Evolutionary conservation across 1,284 basidiomycete genomes (phyloP).

Genomic region (Ganoderma sp.): DNA sequence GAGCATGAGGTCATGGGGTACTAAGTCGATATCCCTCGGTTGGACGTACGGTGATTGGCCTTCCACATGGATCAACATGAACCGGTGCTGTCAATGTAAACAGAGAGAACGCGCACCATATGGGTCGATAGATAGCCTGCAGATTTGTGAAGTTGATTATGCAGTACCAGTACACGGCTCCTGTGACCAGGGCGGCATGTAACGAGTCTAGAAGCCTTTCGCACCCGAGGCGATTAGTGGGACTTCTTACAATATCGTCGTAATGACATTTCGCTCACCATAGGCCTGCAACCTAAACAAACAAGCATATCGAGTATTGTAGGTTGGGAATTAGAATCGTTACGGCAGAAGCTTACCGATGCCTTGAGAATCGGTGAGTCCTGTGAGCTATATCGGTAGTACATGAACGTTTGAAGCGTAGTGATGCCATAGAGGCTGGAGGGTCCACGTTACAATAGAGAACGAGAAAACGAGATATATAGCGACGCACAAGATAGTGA

Average conservation of each 20-base stretch:
- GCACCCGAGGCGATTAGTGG: neutral
- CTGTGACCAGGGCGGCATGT: conserved; percentile 32
- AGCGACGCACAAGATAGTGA: conserved; percentile 25
- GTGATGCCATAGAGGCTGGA: conserved; percentile 33
- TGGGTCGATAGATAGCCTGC: conserved; percentile 22
- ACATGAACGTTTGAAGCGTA: conserved; percentile 27
- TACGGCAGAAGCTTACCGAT: conserved; percentile 5
- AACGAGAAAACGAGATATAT: neutral
- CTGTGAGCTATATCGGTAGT: conserved; percentile 23
- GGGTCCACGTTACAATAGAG: neutral
- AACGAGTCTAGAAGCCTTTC: conserved; percentile 31
- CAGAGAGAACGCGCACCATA: conserved; percentile 25
- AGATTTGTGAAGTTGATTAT: conserved; percentile 32
- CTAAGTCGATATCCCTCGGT: too few species aligned
- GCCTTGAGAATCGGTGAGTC: conserved; percentile 15
- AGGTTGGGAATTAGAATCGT: neutral
- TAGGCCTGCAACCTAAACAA: conserved; percentile 25
- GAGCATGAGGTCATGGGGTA: neutral
- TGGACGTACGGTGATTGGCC: conserved; percentile 31
- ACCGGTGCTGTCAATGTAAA: neutral
- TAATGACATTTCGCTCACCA: conserved; percentile 17
- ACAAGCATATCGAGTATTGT: neutral
- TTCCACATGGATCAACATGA: neutral
- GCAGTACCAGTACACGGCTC: conserved; percentile 33
- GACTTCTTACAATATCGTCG: neutral